These are phyloP conservation scores for Pilaira anomala DNA, from an alignment of 192 early-diverging fungal species.

Conservation along the genomic window DNA sequence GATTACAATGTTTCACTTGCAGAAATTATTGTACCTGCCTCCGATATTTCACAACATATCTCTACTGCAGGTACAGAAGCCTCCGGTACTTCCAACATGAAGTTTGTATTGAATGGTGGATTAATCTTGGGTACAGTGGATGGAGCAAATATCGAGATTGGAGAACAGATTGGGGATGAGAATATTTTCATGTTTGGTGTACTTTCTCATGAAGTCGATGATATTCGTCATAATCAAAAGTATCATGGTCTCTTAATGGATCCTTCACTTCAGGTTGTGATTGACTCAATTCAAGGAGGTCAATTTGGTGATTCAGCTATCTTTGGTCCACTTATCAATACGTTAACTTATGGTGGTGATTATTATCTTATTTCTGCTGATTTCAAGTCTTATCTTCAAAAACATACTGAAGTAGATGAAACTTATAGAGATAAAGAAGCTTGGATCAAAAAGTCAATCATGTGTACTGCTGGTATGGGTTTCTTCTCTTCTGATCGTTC, in stretches of 20 bases:
- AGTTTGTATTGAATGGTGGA: constrained; percentile 98
- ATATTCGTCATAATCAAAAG: constrained; percentile 88
- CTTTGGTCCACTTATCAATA: constrained; percentile 76
- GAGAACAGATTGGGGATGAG: constrained; percentile 93
- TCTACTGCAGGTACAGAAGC: constrained; percentile 99
- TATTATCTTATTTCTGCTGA: constrained; percentile 85
- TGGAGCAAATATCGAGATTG: constrained; percentile 98
- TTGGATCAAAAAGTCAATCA: constrained; percentile 90
- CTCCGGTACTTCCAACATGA: constrained; percentile 99
- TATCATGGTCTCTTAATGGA: constrained; percentile 76
- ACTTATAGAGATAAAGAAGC: constrained; percentile 77
- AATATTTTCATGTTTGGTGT: constrained; percentile 98
- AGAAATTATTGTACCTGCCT: constrained; percentile 94
- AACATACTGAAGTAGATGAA: constrained; percentile 79
- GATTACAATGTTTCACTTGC: constrained; percentile 99
- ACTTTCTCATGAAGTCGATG: constrained; percentile 87
- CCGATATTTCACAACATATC: constrained; percentile 99
- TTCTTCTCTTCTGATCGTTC: constrained; percentile 90
- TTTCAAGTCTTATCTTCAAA: constrained; percentile 80
- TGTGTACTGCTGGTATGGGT: constrained; percentile 89
- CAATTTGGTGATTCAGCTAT: constrained; percentile 62
- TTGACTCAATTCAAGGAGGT: constrained; percentile 76
- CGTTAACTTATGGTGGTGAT: constrained; percentile 81
- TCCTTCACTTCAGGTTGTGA: constrained; percentile 72
- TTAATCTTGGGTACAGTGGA: constrained; percentile 97